Evolutionary conservation across 1,139 yeast species (phyloP).

Genomic region (Nadsonia starkeyi-henricii): DNA sequence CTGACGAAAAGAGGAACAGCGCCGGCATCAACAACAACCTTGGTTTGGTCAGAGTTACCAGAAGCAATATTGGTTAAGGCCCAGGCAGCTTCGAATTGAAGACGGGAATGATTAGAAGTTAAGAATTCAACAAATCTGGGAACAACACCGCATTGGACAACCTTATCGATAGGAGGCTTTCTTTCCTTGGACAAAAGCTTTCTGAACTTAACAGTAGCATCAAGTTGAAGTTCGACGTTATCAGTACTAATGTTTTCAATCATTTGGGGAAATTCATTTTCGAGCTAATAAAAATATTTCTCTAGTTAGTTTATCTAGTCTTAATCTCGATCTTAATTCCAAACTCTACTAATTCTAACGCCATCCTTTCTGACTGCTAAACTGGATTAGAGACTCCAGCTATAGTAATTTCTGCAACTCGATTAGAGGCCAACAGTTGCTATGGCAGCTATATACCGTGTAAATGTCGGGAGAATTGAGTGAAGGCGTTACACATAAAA

Average conservation of each 20-base stretch:
- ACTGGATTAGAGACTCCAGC: no score
- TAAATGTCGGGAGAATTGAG: no score
- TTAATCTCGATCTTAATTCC: no score
- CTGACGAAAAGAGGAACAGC: conserved; percentile 87
- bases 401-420: no score
- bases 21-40: conserved; percentile 75
- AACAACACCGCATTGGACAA: conserved; percentile 85
- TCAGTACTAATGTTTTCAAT: conserved; percentile 65
- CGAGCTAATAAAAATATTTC: conserved; percentile 19
- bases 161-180: conserved; percentile 94
- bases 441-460: no score
- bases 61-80: conserved; percentile 95
- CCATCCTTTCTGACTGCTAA: no score
- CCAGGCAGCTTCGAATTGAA: conserved; percentile 98
- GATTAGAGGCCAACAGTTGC: no score
- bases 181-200: conserved; percentile 88
- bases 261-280: conserved; percentile 74
- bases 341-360: no score
- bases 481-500: no score
- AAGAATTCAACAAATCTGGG: conserved; percentile 81
- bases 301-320: no score
- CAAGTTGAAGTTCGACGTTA: conserved; percentile 69
- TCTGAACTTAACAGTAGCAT: conserved; percentile 85
- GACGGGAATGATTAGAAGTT: conserved; percentile 62
- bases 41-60: conserved; percentile 76